Percentiles rank a stretch among this genome's conserved stretches.
phyloP scores from a whole-genome alignment of 148 eudicot genomes.

The Linanthus parryae region DNA sequence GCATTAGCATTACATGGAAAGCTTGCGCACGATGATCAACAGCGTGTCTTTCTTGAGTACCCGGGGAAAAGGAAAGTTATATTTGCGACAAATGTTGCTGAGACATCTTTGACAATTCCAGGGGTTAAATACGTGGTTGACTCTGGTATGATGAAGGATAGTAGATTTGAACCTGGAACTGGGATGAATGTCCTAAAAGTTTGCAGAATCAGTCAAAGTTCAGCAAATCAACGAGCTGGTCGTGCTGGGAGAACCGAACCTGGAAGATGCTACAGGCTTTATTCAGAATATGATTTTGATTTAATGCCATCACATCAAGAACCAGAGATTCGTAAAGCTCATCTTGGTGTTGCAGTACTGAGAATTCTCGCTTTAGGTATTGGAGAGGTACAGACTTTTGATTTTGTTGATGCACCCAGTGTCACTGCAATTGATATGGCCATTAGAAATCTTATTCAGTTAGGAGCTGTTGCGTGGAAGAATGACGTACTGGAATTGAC shows the following conservation, averaged over 20 bases:
- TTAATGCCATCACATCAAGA: conserved; percentile 64
- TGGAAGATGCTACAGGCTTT: conserved; percentile 81
- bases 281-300: conserved; percentile 47
- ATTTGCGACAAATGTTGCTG: conserved; percentile 93
- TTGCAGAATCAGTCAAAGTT: conserved; percentile 77
- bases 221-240: conserved; percentile 92
- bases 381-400: conserved; percentile 55
- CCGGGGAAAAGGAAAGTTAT: conserved; percentile 78
- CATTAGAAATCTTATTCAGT: conserved; percentile 61
- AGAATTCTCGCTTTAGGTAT: conserved; percentile 76
- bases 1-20: conserved; percentile 84
- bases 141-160: conserved; percentile 88
- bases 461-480: conserved; percentile 62
- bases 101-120: conserved; percentile 91
- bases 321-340: conserved; percentile 89
- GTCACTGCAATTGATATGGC: conserved; percentile 70
- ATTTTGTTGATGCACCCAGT: conserved; percentile 82
- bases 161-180: conserved; percentile 72
- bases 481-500: conserved; percentile 48
- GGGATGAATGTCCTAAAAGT: conserved; percentile 91
- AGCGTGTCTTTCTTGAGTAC: conserved; percentile 49
- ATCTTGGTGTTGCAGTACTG: conserved; percentile 89
- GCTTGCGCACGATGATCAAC: conserved; percentile 71
- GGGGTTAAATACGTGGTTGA: conserved; percentile 92
- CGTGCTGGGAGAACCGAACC: conserved; percentile 98